Evolutionary conservation across 208 protist species (phyloP).

Genomic region (Polymyxa betae): DNA sequence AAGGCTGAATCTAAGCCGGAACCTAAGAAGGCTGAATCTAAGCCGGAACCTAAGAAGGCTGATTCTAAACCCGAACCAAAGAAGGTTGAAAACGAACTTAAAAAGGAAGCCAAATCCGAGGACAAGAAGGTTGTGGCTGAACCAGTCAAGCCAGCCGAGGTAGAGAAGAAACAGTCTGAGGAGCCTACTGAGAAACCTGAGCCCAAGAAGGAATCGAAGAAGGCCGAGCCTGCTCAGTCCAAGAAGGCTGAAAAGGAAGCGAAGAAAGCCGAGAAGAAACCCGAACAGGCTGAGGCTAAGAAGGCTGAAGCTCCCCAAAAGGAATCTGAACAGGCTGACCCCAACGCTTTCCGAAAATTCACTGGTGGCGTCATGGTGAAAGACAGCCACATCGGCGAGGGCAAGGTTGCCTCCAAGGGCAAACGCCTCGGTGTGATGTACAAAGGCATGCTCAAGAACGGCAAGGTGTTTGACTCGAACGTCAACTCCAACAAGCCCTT

Average conservation of each 20-base stretch:
- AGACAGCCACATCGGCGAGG: conserved; percentile 18
- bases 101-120: not conserved
- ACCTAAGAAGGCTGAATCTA: not conserved
- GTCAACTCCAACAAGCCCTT: conserved; percentile 37
- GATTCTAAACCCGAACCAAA: not conserved
- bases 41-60: not conserved
- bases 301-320: not conserved
- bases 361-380: conserved; percentile 43
- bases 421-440: conserved; percentile 39
- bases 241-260: conserved; percentile 12
- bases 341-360: not conserved
- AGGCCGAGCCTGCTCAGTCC: not conserved
- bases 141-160: not conserved
- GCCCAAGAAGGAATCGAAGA: conserved; percentile 25
- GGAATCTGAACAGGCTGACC: not conserved
- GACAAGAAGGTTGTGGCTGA: not conserved
- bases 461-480: conserved; percentile 48
- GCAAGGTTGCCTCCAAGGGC: conserved; percentile 31
- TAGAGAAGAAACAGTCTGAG: not conserved
- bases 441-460: conserved; percentile 45
- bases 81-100: not conserved
- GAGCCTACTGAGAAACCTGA: not conserved
- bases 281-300: not conserved
- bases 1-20: not conserved
- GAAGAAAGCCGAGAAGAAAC: not conserved